Evolutionary conservation across 176 grass and related monocot genomes (phyloP).

Genomic region (Phyllostachys edulis): DNA sequence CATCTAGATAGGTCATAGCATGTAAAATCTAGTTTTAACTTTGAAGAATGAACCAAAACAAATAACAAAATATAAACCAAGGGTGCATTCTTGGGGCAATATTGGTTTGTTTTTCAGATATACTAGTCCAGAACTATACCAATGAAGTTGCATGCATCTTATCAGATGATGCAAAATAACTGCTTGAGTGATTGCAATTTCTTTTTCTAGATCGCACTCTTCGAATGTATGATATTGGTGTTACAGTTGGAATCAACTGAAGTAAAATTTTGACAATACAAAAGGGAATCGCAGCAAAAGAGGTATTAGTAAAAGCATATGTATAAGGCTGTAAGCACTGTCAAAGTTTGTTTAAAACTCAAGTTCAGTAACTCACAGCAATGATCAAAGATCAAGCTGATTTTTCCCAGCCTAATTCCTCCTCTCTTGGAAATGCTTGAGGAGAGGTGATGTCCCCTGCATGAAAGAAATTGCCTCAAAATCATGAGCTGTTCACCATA

Average conservation of each 20-base stretch:
- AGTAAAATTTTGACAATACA: background rate
- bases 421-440: slow-evolving; percentile 21
- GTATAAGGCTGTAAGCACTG: background rate
- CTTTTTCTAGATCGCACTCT: background rate
- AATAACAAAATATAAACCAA: background rate
- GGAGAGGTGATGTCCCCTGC: slow-evolving; percentile 7
- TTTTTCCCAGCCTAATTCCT: background rate
- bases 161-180: background rate
- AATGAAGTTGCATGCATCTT: background rate
- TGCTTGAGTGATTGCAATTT: background rate
- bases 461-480: slow-evolving; percentile 28
- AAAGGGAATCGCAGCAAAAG: slow-evolving; percentile 15
- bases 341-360: slow-evolving; percentile 22
- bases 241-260: background rate
- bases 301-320: slow-evolving; percentile 2
- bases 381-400: slow-evolving; percentile 14
- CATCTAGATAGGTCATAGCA: background rate
- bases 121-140: background rate
- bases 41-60: slow-evolving; percentile 10
- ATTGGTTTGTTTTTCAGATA: slow-evolving; percentile 3
- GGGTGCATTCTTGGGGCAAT: background rate
- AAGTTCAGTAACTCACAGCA: slow-evolving; percentile 25
- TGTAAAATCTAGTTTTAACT: background rate
- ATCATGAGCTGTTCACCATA: background rate
- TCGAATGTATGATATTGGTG: background rate